Evolutionary conservation across 495 filamentous ascomycete genomes (phyloP), one percentile per base, ranked within the genome.

Genomic region (Xylaria longipes): DNA sequence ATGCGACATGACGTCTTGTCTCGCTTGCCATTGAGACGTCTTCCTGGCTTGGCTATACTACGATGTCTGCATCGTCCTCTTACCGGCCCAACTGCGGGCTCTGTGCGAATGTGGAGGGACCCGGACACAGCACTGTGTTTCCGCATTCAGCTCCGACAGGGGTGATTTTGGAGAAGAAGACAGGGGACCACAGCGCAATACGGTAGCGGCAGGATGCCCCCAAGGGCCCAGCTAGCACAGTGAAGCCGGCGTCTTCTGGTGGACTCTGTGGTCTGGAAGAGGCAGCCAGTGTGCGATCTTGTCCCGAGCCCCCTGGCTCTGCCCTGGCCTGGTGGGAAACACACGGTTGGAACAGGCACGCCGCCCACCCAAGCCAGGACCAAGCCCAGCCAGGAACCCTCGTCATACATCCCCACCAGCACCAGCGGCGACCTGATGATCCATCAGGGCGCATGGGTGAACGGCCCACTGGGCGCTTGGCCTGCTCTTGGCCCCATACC

Each of bases 271-370:
- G 65, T 56, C 65, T 54, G 65, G 39, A 68, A 62, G 70, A 68
- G 70, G 65, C 22, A 72, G 56, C 70, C 64, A 72, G 70, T 39
- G 25, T 71, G 52, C 52, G 70, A 50, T 48, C 70, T 56, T 72
- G 56, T 68, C 43, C 70, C 69, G 69, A 65, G 12, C 62, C 69
- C 61, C 52, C 66, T n/a, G n/a, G n/a, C n/a, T n/a, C n/a, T n/a
- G n/a, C n/a, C 69, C 62, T 71, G 61, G 70, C 70, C 56, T 57
- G 63, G 63, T 65, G 70, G 70, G 70, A 67, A 72, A 68, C 70
- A 72, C 70, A 71, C 69, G 45, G 62, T 67, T 66, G 69, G 69
- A 71, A 58, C 69, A 71, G 48, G 69, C 58, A 71, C 69, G 54
- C 27, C 54, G 60, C 69, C 43, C 57, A 48, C 67, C 52, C 54